Conservation (phyloP, 345 rosid species). For the Pugionium dolabratum region DNA sequence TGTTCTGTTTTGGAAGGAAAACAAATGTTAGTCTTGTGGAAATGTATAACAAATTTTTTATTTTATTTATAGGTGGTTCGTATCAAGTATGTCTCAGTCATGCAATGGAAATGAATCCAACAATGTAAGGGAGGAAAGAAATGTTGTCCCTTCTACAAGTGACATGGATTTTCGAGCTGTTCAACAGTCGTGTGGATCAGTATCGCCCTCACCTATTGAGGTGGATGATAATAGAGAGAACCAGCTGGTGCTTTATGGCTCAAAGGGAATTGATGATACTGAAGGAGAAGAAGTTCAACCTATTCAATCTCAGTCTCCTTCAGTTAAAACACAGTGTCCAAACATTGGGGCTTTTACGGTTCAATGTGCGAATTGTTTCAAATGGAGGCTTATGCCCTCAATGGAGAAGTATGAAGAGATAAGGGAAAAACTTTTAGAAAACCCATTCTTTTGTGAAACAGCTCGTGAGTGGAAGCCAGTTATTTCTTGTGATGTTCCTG, state of each 20-base stretch:
- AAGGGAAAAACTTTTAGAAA: constrained; percentile 71
- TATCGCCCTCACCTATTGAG: constrained; percentile 44
- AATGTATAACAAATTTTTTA: too few species aligned
- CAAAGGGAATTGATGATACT: too few species aligned
- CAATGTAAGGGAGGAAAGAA: too few species aligned
- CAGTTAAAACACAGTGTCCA: constrained; percentile 50
- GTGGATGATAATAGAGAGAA: too few species aligned
- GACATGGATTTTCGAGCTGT: too few species aligned
- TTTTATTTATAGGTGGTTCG: too few species aligned
- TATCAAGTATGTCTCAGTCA: too few species aligned
- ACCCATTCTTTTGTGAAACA: constrained; percentile 67
- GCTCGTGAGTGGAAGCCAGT: constrained; percentile 81
- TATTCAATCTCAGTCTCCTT: constrained; percentile 32
- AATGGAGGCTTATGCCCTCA: constrained; percentile 92
- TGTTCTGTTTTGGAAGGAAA: too few species aligned
- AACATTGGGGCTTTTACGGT: constrained; percentile 89
- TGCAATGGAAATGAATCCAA: too few species aligned
- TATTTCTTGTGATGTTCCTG: constrained; percentile 72
- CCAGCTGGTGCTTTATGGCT: constrained; percentile 69
- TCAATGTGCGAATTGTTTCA: constrained; percentile 83
- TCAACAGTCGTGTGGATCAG: too few species aligned
- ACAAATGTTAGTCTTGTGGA: too few species aligned
- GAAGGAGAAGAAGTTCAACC: constrained; percentile 36
- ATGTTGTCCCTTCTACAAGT: too few species aligned
- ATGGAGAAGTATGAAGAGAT: constrained; percentile 89